Base-by-base conservation (phyloP, 2,329 filamentous ascomycete species). In the Hymenotorrendiella dingleyae region DNA sequence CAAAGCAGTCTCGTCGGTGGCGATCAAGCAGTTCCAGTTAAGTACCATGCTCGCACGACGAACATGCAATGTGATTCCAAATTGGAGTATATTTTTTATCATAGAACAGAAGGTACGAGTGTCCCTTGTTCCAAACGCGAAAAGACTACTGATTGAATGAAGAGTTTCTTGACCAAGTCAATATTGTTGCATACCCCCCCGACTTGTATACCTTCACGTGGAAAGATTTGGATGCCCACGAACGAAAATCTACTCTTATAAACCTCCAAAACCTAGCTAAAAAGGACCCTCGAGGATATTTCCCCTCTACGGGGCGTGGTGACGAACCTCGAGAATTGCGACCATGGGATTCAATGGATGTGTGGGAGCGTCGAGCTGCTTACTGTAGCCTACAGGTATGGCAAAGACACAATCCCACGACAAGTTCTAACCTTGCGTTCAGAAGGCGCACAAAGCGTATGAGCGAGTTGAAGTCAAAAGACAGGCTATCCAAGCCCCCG, bases 21-120 rank as follows among this genome's bases (percentile, higher is more conserved):
- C n/a, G 16, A 39, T 27, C 6, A 10, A 21, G 24, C 26, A 11
- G 20, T 4, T 10, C 19, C 17, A 10, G 16, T 9, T 28, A 28
- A 16, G 8, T 20, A 39, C 17, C 14, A 21, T 9, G 9, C 14
- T 14, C 17, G 29, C 10, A 26, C 10, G 16, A 21, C n/a, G 24
- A 29, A 20, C 8, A 22, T 29, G n/a, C 4, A 6, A 14, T 36
- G 14, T 26, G 35, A 23, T 20, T 9, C 5, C 6, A 9, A 17
- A 12, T 19, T 29, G 7, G 11, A 21, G 26, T 39, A n/a, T 19
- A 22, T 4, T 9, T 49, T 40, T 12, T 21, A 38, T 33, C 33
- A 44, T 17, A 22, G 44, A 16, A 28, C 21, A n/a, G 35, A 44
- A 26, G 41, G 47, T 49, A 23, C 35, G 29, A n/a, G n/a, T n/a